Base-by-base conservation (phyloP, 176 grass and related monocot genomes). In the Juncus effusus region DNA sequence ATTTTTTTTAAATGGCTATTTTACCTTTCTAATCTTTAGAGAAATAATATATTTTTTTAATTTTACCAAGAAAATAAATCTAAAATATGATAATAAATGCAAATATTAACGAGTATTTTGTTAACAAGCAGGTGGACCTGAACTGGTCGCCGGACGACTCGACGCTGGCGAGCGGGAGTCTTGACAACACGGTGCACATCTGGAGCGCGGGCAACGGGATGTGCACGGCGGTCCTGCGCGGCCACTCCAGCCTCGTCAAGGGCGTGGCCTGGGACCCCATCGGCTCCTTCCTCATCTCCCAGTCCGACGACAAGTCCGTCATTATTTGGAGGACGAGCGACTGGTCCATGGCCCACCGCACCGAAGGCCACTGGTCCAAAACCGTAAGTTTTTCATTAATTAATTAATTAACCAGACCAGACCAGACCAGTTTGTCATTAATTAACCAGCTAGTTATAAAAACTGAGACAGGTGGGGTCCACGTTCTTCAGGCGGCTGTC, bases 251-350 rank as follows among this genome's bases (percentile, higher is more conserved):
- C 69, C 83, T 99, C 73, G 94, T 99, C 73, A 99, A 99, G 81
- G 94, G 94, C 3, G 94, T 99, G 74, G 78, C 94, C 13, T 99
- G 94, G 94, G 94, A 99, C 79, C 94, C 94, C 53, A 99, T 99
- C 72, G 94, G 94, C 60, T 99, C 94, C 38, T 99, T 99, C 73
- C 82, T 99, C 58, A 88, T 88, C 76, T 86, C 83, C 65, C 94
- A 99, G 52, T 99, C 94, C 76, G 94, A 99, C 57, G 88, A 99
- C 74, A 99, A 99, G 81, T 70, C 76, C 74, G 94, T 97, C 62
- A 89, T 97, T 67, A 86, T 97, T 71, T 99, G 94, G 94, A 83
- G 85, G 70, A 99, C 88, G 62, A 99, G 85, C 57, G 94, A 99
- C 58, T 99, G 94, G 94, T 92, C 88, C 80, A 78, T 87, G 78